These are phyloP conservation scores for Xylaria sp. DNA, from an alignment of 2,329 filamentous ascomycete genomes.

Conservation along the genomic window DNA sequence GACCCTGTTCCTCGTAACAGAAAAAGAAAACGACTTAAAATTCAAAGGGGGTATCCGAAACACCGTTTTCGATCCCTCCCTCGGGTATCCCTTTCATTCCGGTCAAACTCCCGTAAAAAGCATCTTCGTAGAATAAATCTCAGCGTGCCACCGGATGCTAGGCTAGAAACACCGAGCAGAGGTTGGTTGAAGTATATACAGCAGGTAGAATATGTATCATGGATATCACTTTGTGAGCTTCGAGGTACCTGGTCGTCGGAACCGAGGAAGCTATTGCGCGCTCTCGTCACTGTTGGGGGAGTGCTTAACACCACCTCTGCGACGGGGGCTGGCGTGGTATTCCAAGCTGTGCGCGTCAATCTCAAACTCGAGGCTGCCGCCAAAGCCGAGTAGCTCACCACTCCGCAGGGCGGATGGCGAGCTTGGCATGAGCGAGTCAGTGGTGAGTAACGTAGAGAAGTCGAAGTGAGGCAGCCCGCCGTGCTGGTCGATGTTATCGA, in stretches of 20 bases:
- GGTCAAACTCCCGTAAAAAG: constrained; percentile 25
- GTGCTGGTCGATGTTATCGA: constrained; percentile 46
- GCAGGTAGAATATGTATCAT: background rate
- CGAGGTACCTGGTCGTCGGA: background rate
- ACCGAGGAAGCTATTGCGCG: background rate
- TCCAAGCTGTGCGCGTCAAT: constrained; percentile 21
- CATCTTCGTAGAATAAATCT: constrained; percentile 1
- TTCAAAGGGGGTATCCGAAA: constrained; percentile 18
- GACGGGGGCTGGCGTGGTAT: constrained; percentile 23
- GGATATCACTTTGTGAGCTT: background rate
- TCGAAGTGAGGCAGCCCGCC: constrained; percentile 52
- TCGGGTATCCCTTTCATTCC: constrained; percentile 25
- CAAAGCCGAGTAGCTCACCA: constrained; percentile 40
- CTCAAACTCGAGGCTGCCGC: constrained; percentile 35
- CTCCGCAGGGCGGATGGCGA: constrained; percentile 56
- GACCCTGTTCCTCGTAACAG: background rate
- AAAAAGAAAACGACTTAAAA: background rate
- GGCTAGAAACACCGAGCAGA: background rate
- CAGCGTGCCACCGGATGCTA: background rate
- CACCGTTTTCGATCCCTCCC: constrained; percentile 18
- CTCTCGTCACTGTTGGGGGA: constrained; percentile 1
- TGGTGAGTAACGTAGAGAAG: constrained; percentile 60
- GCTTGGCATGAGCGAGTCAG: constrained; percentile 60
- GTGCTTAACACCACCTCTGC: constrained; percentile 13
- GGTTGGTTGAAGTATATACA: constrained; percentile 25